A percentile compares a stretch with the other conserved stretches of the same genome.
Evolutionary conservation across 176 grass and related monocot species (phyloP).

Genomic region (Carex cristatella): DNA sequence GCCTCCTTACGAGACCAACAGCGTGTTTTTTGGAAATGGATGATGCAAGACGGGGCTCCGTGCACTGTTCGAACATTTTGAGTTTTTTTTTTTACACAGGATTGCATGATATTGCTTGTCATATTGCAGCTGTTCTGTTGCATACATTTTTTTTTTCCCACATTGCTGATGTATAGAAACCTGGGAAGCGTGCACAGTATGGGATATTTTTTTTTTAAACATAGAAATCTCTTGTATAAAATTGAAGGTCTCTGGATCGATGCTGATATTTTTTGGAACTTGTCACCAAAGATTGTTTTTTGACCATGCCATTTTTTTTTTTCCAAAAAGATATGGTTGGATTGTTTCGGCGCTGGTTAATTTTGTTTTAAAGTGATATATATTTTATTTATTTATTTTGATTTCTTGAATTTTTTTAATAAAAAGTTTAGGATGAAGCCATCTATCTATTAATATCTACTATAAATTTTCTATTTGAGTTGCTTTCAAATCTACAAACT

Average conservation of each 20-base stretch:
- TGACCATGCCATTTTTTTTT: neutral
- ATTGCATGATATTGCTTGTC: neutral
- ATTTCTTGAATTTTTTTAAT: too few species aligned
- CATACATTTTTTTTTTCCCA: neutral
- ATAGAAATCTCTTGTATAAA: neutral
- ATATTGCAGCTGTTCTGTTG: neutral
- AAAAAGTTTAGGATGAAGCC: too few species aligned
- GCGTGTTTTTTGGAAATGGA: neutral
- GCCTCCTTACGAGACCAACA: neutral
- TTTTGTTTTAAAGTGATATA: too few species aligned
- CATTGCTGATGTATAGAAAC: neutral
- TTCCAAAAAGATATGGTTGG: neutral
- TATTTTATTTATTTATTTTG: too few species aligned
- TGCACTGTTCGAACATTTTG: neutral
- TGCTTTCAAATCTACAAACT: too few species aligned
- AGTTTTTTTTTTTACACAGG: neutral
- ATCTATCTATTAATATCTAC: too few species aligned
- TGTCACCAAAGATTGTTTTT: neutral
- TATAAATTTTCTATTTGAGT: too few species aligned
- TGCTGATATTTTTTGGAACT: neutral
- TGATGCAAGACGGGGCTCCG: neutral
- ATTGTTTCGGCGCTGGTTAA: neutral
- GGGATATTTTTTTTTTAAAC: neutral
- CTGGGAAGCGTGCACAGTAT: conserved; percentile 2
- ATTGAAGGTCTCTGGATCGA: neutral